These are phyloP conservation scores for Arachnopeziza araneosa DNA, from an alignment of 2,329 filamentous ascomycete genomes.

Conservation along the genomic window DNA sequence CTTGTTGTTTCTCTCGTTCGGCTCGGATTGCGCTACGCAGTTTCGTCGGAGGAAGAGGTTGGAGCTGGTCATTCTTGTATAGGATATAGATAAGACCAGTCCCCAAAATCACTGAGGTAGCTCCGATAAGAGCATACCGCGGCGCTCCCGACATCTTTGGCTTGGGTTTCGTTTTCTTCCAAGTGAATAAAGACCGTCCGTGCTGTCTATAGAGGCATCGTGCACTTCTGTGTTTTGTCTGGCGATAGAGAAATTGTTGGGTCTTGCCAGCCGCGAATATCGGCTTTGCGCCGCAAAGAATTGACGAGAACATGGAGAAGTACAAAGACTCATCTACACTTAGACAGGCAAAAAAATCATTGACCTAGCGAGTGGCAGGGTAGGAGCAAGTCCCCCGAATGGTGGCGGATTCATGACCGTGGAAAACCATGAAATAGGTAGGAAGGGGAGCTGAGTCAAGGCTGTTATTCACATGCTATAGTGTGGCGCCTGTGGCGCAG, in stretches of 20 bases:
- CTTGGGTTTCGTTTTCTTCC: conserved; percentile 13
- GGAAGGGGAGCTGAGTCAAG: neutral
- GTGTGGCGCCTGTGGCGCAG: neutral
- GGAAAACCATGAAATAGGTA: neutral
- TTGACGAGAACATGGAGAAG: conserved; percentile 19
- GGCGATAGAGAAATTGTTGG: neutral
- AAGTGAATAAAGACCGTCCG: conserved; percentile 16
- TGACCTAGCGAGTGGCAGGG: conserved; percentile 9
- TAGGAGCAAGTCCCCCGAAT: conserved; percentile 9
- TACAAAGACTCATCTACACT: conserved; percentile 6
- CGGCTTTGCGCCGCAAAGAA: conserved; percentile 16
- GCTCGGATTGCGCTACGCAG: conserved; percentile 21
- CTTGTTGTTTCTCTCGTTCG: conserved; percentile 12
- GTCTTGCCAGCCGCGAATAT: neutral
- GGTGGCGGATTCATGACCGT: neutral
- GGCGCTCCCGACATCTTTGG: conserved; percentile 18
- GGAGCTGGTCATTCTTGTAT: conserved; percentile 27
- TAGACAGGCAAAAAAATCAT: conserved; percentile 7
- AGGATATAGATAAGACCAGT: conserved; percentile 27
- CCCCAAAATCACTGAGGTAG: conserved; percentile 22
- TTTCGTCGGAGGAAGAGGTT: conserved; percentile 28
- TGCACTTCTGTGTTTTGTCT: neutral
- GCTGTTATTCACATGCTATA: neutral
- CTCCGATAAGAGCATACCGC: conserved; percentile 15
- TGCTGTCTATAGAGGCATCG: neutral